Evolutionary conservation across 2,329 filamentous ascomycete genomes (phyloP), one percentile per base, ranked within the genome.

Genomic region (Calonectria pseudoreteaudii): DNA sequence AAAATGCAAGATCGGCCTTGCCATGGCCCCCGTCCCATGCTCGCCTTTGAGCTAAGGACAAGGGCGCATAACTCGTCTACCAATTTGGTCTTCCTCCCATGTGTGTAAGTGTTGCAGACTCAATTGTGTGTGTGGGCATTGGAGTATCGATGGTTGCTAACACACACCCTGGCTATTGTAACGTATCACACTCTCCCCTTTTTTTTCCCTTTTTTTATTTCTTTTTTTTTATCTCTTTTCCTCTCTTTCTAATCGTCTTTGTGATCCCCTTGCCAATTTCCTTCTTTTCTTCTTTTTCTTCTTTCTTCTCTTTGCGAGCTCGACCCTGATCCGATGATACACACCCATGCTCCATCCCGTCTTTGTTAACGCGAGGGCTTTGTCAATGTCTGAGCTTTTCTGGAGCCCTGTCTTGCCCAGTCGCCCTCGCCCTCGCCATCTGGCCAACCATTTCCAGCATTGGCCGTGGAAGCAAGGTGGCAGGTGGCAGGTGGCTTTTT

Each of bases 1-100:
- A 66, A 30, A 67, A 72, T 68, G 70, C 70, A 72, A 65, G 70
- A 72, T 72, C 70, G 69, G 52, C 69, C 60, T 60, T 66, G 68
- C 62, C 69, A 66, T 71, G 62, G 28, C 60, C 50, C 50, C 56
- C 56, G n/a, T 60, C 56, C 56, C 56, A 36, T 34, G 23, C 10
- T 62, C 14, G 30, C 28, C 41, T 28, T 41, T 58, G 34, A 11
- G 38, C 28, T n/a, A 30, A 30, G 47, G 38, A 62, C 50, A 34
- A 67, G 52, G 70, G 70, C 64, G 70, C 64, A 67, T 67, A 71
- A 47, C 52, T 26, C 23, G 34, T 41, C 56, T 26, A 4, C 16
- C 56, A 36, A 11, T 62, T 38, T 38, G 9, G 56, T 34, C 26
- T 18, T 31, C 28, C 52, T 56, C 30, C 26, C 34, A 9, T 62